Conservation (phyloP, 1,284 basidiomycete genomes). For the Ganoderma lucidum region DNA sequence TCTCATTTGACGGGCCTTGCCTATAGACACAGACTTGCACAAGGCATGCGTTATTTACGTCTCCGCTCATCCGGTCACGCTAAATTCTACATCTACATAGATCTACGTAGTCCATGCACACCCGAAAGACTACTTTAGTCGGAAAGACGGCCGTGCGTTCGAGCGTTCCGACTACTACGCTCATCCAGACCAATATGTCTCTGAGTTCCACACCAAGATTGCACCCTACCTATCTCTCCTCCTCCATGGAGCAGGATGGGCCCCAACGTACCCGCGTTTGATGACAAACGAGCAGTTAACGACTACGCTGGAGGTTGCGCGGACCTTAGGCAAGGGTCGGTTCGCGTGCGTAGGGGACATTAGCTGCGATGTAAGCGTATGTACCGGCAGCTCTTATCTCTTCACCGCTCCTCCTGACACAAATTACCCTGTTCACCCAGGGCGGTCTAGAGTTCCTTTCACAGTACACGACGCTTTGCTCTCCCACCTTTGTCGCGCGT, state of each 20-base stretch:
- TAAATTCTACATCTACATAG: slow-evolving; percentile 43
- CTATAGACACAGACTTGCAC: slow-evolving; percentile 58
- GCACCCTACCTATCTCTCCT: slow-evolving; percentile 87
- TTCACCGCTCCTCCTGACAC: neutral
- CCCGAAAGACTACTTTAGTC: slow-evolving; percentile 74
- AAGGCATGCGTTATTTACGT: slow-evolving; percentile 46
- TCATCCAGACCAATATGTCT: slow-evolving; percentile 70
- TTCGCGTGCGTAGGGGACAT: slow-evolving; percentile 85
- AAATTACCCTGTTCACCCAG: slow-evolving; percentile 44
- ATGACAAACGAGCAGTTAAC: slow-evolving; percentile 75
- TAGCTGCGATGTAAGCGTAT: slow-evolving; percentile 82
- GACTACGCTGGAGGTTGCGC: slow-evolving; percentile 58
- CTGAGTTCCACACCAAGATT: slow-evolving; percentile 77
- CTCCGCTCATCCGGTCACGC: neutral
- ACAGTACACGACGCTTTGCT: slow-evolving; percentile 76
- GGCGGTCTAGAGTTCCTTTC: slow-evolving; percentile 88
- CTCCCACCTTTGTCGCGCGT: slow-evolving; percentile 71
- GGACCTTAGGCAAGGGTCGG: slow-evolving; percentile 58
- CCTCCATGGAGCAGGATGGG: slow-evolving; percentile 89
- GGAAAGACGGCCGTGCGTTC: slow-evolving; percentile 63
- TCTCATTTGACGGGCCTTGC: neutral
- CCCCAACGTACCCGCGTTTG: slow-evolving; percentile 76
- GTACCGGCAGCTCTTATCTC: slow-evolving; percentile 26
- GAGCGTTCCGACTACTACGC: slow-evolving; percentile 77
- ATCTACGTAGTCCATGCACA: slow-evolving; percentile 83